phyloP scores from a whole-genome alignment of 805 yeast genomes.

The Spathaspora boniae region DNA sequence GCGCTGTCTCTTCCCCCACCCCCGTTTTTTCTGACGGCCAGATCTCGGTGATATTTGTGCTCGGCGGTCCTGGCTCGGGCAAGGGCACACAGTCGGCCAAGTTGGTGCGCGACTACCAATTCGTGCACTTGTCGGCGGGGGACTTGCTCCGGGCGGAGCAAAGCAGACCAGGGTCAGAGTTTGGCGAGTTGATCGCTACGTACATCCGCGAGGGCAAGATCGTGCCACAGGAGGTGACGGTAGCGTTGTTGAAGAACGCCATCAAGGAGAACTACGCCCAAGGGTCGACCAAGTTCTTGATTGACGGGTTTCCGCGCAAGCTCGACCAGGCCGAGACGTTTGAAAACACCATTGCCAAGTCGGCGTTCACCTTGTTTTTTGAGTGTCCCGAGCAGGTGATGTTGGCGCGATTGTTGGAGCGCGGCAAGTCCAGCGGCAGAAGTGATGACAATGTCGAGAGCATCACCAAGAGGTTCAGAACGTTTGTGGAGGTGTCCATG shows the following conservation, averaged over 20 bases:
- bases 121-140: slow-evolving; percentile 93
- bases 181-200: slow-evolving; percentile 79
- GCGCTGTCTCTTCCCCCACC: too few relatives aligned
- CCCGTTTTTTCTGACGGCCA: slow-evolving; percentile 61
- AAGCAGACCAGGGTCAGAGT: slow-evolving; percentile 72
- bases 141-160: slow-evolving; percentile 94
- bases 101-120: slow-evolving; percentile 74
- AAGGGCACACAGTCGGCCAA: slow-evolving; percentile 95
- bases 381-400: slow-evolving; percentile 81
- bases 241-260: slow-evolving; percentile 78
- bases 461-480: slow-evolving; percentile 82
- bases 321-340: slow-evolving; percentile 98
- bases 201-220: slow-evolving; percentile 84
- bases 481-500: slow-evolving; percentile 84
- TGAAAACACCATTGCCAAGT: slow-evolving; percentile 71
- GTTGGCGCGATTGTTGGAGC: slow-evolving; percentile 78
- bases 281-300: slow-evolving; percentile 66
- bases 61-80: slow-evolving; percentile 98
- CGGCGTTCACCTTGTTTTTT: slow-evolving; percentile 68
- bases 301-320: slow-evolving; percentile 96
- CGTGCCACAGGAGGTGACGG: slow-evolving; percentile 91
- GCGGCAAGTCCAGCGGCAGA: slow-evolving; percentile 95
- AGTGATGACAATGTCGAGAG: slow-evolving; percentile 90
- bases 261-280: slow-evolving; percentile 49
- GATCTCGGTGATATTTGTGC: slow-evolving; percentile 79